Conservation (phyloP, 768 basidiomycete species). For the Russula compacta region DNA sequence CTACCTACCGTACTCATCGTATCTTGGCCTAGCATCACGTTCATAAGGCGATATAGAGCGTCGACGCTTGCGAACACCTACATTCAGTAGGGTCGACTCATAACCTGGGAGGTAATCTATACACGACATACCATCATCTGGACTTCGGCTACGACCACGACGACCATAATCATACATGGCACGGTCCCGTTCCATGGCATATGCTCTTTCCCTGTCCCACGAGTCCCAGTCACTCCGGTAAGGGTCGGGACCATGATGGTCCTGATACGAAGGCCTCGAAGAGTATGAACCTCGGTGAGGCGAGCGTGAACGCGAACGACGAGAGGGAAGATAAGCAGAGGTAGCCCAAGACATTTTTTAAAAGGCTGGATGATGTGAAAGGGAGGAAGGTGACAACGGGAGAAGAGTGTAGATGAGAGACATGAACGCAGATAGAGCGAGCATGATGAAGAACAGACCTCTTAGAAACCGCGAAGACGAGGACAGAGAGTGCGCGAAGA, state of each 20-base stretch:
- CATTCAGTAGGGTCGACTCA: constrained; percentile 24
- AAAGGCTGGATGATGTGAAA: constrained; percentile 41
- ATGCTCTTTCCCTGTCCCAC: constrained; percentile 64
- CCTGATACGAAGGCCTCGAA: constrained; percentile 47
- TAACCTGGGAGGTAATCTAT: background rate
- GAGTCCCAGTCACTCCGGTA: constrained; percentile 61
- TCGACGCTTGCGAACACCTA: constrained; percentile 60
- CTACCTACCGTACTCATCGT: constrained; percentile 71
- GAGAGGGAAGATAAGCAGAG: constrained; percentile 58
- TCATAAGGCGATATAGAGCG: constrained; percentile 76
- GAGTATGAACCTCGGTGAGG: constrained; percentile 47
- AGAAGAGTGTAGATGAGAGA: constrained; percentile 61
- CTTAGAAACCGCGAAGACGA: constrained; percentile 47
- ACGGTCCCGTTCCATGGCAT: constrained; percentile 65
- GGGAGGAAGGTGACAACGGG: constrained; percentile 37
- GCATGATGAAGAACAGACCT: constrained; percentile 94
- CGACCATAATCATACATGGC: constrained; percentile 56
- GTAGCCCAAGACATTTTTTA: constrained; percentile 60
- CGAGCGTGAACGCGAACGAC: constrained; percentile 79
- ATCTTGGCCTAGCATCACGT: constrained; percentile 70
- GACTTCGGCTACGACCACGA: constrained; percentile 72
- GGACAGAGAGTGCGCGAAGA: constrained; percentile 28
- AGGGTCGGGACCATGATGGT: constrained; percentile 46
- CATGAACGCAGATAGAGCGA: constrained; percentile 65
- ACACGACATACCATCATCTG: constrained; percentile 53